Conservation (phyloP, 768 basidiomycete genomes). For the Tremella mesenterica region DNA sequence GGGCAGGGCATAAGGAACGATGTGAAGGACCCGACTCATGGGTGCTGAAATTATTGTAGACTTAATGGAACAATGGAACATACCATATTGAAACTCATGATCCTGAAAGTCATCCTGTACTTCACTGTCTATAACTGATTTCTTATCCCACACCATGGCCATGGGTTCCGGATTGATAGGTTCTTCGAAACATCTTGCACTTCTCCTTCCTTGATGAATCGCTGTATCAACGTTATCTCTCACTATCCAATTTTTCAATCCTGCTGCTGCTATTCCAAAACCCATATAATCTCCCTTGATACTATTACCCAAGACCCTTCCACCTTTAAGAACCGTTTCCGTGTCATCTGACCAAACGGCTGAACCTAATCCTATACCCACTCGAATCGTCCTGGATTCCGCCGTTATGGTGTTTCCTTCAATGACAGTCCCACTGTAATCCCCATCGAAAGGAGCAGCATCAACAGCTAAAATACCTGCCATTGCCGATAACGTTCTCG, state of each 20-base stretch:
- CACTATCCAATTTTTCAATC: slow-evolving; percentile 43
- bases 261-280: slow-evolving; percentile 47
- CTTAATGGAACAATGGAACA: slow-evolving; percentile 9
- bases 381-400: slow-evolving; percentile 41
- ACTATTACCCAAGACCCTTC: slow-evolving; percentile 43
- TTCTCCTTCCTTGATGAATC: slow-evolving; percentile 34
- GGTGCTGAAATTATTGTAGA: not conserved
- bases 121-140: slow-evolving; percentile 28
- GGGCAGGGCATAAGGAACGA: not conserved
- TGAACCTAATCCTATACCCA: slow-evolving; percentile 47
- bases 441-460: slow-evolving; percentile 44
- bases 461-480: slow-evolving; percentile 48
- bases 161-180: slow-evolving; percentile 41
- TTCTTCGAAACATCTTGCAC: slow-evolving; percentile 40
- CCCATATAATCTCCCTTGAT: slow-evolving; percentile 46
- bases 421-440: slow-evolving; percentile 45
- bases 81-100: slow-evolving; percentile 43
- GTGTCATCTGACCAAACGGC: slow-evolving; percentile 46
- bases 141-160: slow-evolving; percentile 31
- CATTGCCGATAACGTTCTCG: slow-evolving; percentile 41
- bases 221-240: slow-evolving; percentile 45
- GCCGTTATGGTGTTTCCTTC: slow-evolving; percentile 46
- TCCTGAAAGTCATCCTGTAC: slow-evolving; percentile 42
- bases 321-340: slow-evolving; percentile 44
- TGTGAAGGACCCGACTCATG: not conserved